phyloP scores from a whole-genome alignment of 2,329 filamentous ascomycete species.

The Aspergillus fructus region DNA sequence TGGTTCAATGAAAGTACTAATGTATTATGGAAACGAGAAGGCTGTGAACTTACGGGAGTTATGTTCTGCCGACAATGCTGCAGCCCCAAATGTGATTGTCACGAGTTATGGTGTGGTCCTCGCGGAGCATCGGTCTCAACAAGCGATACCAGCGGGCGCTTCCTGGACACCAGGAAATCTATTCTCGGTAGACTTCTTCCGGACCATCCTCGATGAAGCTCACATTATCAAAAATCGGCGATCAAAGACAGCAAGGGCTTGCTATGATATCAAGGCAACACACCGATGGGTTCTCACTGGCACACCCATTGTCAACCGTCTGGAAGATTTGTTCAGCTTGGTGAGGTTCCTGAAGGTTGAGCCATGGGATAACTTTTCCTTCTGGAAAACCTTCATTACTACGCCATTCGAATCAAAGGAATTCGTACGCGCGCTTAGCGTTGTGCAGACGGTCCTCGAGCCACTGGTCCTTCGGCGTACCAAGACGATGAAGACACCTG shows the following conservation, averaged over 20 bases:
- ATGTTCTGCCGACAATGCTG: slow-evolving; percentile 73
- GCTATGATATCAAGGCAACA: slow-evolving; percentile 80
- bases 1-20: slow-evolving; percentile 76
- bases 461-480: slow-evolving; percentile 92
- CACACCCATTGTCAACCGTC: slow-evolving; percentile 92
- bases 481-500: slow-evolving; percentile 96
- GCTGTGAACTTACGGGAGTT: slow-evolving; percentile 72
- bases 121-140: slow-evolving; percentile 75
- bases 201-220: slow-evolving; percentile 91
- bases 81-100: slow-evolving; percentile 85
- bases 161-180: slow-evolving; percentile 64
- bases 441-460: slow-evolving; percentile 94
- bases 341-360: slow-evolving; percentile 92
- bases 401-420: slow-evolving; percentile 95
- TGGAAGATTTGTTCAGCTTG: slow-evolving; percentile 92
- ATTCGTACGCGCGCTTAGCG: slow-evolving; percentile 88
- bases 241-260: slow-evolving; percentile 92
- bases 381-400: slow-evolving; percentile 98
- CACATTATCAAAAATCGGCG: slow-evolving; percentile 88
- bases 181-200: slow-evolving; percentile 92
- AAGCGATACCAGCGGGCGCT: slow-evolving; percentile 48
- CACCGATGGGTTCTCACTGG: slow-evolving; percentile 94
- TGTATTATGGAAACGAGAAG: slow-evolving; percentile 93
- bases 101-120: slow-evolving; percentile 92
- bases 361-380: slow-evolving; percentile 98